Evolutionary conservation across 208 protist species (phyloP), one percentile per base, ranked within the genome.

Genomic region (Porcisia hertigi): DNA sequence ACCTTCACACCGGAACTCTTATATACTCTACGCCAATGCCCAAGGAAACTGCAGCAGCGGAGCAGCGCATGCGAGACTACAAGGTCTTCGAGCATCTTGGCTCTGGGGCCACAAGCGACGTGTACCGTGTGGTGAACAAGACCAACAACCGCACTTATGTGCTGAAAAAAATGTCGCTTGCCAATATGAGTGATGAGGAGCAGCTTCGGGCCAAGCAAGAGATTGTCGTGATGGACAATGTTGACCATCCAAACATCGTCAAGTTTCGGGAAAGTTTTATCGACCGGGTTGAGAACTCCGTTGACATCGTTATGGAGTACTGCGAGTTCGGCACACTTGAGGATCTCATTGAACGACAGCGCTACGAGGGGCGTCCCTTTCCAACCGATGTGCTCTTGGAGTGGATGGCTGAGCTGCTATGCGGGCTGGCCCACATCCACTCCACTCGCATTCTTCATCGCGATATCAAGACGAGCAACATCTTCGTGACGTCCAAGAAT

Each of bases 391-490:
- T 93, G 54, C 80, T 94, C 45, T 90, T 94, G 57, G 92, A 97
- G 79, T 97, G 92, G 91, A 97, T 97, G 92, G 90, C 90, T 34
- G 91, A 96, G 80, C 83, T 98, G 25, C 84, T 98, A 8, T 91
- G 86, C 69, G 94, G 82, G 23, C 81, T 98, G 57, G 87, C 87
- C 6, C 92, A 98, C 78, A 86, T 98, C 16, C 96, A 98, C 83
- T 84, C 88, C 34, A 84, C 93, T 47, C 79, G 88, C 41, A 95
- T 97, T 63, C 75, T 98, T 34, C 96, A 98, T 74, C 87, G 96
- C 25, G 96, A 98, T 73, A 86, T 98, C 45, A 98, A 98, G 73
- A 94, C 92, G 52, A 90, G 91, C 69, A 98, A 98, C 80, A 98
- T 98, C 59, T 96, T 98, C 65, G 77, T 98, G 20, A 97, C 92